These are phyloP conservation scores for Phanerodontia chrysosporium DNA, from an alignment of 768 basidiomycete species.

Conservation along the genomic window DNA sequence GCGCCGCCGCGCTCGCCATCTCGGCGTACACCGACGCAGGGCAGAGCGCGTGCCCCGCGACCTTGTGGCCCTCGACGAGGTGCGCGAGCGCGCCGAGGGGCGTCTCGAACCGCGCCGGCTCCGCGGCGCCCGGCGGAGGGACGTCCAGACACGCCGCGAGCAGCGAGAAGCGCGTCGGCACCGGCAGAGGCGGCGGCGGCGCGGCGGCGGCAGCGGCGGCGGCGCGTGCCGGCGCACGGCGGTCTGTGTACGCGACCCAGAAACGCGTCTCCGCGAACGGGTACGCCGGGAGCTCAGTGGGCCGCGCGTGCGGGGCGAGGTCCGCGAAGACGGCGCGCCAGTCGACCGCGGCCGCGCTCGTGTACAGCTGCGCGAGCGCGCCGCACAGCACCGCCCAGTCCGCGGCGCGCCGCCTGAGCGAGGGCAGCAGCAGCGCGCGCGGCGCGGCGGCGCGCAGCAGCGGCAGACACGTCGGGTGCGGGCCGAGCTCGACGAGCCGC, in stretches of 20 bases:
- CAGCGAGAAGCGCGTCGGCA: constrained; percentile 23
- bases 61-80: constrained; percentile 53
- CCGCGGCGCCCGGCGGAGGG: constrained; percentile 21
- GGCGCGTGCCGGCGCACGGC: not conserved
- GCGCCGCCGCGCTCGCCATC: constrained; percentile 43
- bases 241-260: constrained; percentile 47
- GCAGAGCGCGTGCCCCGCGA: constrained; percentile 27
- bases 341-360: constrained; percentile 32
- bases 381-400: constrained; percentile 42
- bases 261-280: constrained; percentile 49
- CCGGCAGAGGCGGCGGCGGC: not conserved
- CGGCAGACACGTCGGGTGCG: constrained; percentile 53
- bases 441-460: constrained; percentile 39
- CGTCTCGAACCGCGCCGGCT: constrained; percentile 47
- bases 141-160: constrained; percentile 33
- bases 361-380: constrained; percentile 47
- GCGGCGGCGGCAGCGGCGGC: not conserved
- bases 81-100: constrained; percentile 39
- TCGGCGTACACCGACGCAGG: constrained; percentile 34
- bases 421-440: constrained; percentile 35
- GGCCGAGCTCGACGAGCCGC: constrained; percentile 63
- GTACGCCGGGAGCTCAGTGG: constrained; percentile 45
- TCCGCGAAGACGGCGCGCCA: constrained; percentile 57
- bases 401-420: constrained; percentile 42
- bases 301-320: constrained; percentile 31